Base-by-base conservation (phyloP, 2,329 filamentous ascomycete genomes). In the Venturia asperata region DNA sequence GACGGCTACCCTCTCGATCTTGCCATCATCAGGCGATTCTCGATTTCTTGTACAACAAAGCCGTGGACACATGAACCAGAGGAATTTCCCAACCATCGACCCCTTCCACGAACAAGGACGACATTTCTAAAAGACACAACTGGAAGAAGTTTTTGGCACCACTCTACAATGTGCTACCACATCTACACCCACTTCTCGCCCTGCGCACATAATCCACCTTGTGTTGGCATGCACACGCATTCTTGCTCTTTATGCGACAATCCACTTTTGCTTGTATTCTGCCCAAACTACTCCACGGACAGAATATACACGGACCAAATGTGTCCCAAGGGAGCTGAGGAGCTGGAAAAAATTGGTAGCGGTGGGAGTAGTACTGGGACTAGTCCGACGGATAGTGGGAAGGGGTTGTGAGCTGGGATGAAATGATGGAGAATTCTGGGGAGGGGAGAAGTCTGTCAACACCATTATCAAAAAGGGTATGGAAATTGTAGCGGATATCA, bases 221-320 rank as follows among this genome's bases (percentile, higher is more conserved):
- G 64, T 15, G 39, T 65, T n/a, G 63, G 43, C 63, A 64, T 66
- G 58, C 64, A 66, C 47, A 66, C 64, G 1, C 60, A 66, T 21
- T 61, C 65, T 21, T 66, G 64, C 42, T 27, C 19, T 5, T 10
- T 30, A 30, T 55, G 41, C 61, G 43, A 66, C 13, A 63, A 66
- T 30, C 60, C 61, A 41, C 43, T 66, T 5, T 45, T 52, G 17
- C 37, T 66, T 1, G 45, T 66, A 17, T 66, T 52, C 39, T 66
- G 64, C 37, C 61, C 42, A 21, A 24, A 52, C 7, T 66, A 66
- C 24, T 3, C 2, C 19, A 56, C 47, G 2, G 13, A 52, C n/a
- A 39, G 61, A 55, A n/a, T 21, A 15, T 43, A 42, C 24, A 58
- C 37, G 43, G 41, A 63, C 5, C 39, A 43, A 9, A n/a, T 41